Evolutionary conservation across 192 early-diverging fungal genomes (phyloP).

Genomic region (Coemansia umbellata): DNA sequence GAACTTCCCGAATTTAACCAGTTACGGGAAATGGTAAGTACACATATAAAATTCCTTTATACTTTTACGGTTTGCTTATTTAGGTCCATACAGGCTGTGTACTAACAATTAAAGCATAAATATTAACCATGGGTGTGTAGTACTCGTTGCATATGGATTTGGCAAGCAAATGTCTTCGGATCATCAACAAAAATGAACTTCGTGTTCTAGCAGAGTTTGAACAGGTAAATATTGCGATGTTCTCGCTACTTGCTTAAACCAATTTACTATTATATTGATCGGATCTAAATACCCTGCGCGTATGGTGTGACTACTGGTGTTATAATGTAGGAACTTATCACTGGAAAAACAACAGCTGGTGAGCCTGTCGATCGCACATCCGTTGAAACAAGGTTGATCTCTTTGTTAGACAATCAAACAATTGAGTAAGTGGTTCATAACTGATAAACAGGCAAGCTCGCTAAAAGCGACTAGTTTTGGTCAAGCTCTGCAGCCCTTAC

Average conservation of each 20-base stretch:
- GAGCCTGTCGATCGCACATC: constrained; percentile 11
- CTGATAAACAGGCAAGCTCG: neutral
- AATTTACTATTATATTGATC: too few species aligned
- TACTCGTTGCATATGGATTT: constrained; percentile 53
- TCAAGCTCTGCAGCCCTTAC: neutral
- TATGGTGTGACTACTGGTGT: too few species aligned
- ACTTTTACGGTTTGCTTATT: too few species aligned
- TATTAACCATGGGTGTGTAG: too few species aligned
- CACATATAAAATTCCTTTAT: too few species aligned
- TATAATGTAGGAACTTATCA: constrained; percentile 38
- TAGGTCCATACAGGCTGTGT: too few species aligned
- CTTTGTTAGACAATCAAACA: constrained; percentile 26
- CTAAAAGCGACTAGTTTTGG: neutral
- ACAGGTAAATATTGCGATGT: constrained; percentile 34
- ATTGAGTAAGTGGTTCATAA: constrained; percentile 36
- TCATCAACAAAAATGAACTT: constrained; percentile 26
- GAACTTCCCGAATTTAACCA: constrained; percentile 50
- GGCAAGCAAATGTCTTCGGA: constrained; percentile 40
- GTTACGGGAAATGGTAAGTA: constrained; percentile 44
- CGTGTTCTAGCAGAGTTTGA: constrained; percentile 41
- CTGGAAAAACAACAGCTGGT: constrained; percentile 3
- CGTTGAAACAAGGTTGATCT: constrained; percentile 34
- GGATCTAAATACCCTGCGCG: too few species aligned
- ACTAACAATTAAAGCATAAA: too few species aligned
- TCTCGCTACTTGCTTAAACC: too few species aligned